Base-by-base conservation (phyloP, 345 rosid genomes). In the Hirschfeldia incana region DNA sequence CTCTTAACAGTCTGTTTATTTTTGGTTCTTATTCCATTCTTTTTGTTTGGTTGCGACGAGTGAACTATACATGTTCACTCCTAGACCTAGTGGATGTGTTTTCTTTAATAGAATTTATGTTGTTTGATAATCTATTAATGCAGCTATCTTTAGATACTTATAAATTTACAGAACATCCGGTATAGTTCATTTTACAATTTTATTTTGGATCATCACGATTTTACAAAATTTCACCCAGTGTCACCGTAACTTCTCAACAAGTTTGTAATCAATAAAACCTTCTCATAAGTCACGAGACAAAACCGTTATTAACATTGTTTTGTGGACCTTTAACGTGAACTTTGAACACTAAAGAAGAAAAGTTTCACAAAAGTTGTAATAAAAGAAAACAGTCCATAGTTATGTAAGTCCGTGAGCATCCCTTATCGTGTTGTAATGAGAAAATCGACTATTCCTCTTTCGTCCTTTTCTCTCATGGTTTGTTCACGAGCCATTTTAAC, bases 401-500 rank as follows among this genome's bases (percentile, higher is more conserved):
- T 62, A 6, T 34, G 3, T 0, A 26, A 68, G 81, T 71, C 74
- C 72, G 81, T 78, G 81, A 71, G 60, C 46, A 21, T 70, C 17
- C 39, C 26, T 77, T 70, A 64, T 28, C 71, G 65, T 36, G 42
- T 63, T 63, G 64, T 4, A 63, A 37, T 63, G 70, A 70, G 65
- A 62, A 36, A 2, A 70, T 28, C 57, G 15, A 77, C 80, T 70
- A 34, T 9, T 32, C 2, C 32, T 77, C 17, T 49, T 70, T 70
- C 30, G 80, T 77, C 70, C 6, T 77, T 27, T 70, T 8, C 58
- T 28, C 7, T 70, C 13, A 28, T 70, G 39, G 65, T 11, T 70
- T 10, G 16, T 64, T 78, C 81, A 71, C 76, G 81, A 78, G 81
- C n/a, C 28, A 21, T 16, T 21, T 36, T 1, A 8, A 59, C 64